Conservation (phyloP, 176 grass and related monocot genomes). For the Lolium perenne region DNA sequence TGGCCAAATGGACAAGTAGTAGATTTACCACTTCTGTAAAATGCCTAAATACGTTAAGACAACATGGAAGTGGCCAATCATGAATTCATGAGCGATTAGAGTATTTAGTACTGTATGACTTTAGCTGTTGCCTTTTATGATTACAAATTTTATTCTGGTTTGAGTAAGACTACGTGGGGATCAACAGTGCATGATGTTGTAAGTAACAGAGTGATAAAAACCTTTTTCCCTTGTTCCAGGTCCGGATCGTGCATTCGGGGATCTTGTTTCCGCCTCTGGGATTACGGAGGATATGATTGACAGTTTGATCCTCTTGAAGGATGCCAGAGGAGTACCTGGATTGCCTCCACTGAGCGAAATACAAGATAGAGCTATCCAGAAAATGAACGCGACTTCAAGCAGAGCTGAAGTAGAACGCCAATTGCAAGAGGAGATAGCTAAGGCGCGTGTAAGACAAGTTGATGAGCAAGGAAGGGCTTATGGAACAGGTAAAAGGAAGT, state of each 20-base stretch:
- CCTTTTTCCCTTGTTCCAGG: conserved; percentile 49
- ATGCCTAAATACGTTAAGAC: background rate
- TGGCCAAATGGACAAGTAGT: background rate
- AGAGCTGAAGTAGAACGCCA: conserved; percentile 74
- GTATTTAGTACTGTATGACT: background rate
- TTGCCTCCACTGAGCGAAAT: conserved; percentile 86
- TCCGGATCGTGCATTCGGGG: conserved; percentile 87
- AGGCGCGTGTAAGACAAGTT: conserved; percentile 75
- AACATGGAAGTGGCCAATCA: background rate
- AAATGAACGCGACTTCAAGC: conserved; percentile 69
- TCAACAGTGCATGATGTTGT: background rate
- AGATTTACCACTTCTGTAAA: conserved; percentile 13
- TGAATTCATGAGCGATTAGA: background rate
- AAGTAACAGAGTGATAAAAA: background rate
- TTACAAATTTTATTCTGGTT: background rate
- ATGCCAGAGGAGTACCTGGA: conserved; percentile 60
- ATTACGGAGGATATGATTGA: conserved; percentile 93
- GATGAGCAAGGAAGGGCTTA: conserved; percentile 97
- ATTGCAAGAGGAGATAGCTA: conserved; percentile 81
- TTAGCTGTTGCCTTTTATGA: conserved; percentile 20
- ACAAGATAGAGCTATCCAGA: conserved; percentile 78
- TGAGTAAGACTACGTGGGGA: background rate
- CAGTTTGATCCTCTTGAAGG: conserved; percentile 95
- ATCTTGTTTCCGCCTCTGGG: conserved; percentile 69
- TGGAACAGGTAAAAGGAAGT: conserved; percentile 95